These are phyloP conservation scores for Thelonectria olida DNA, from an alignment of 2,329 filamentous ascomycete species.

Conservation along the genomic window DNA sequence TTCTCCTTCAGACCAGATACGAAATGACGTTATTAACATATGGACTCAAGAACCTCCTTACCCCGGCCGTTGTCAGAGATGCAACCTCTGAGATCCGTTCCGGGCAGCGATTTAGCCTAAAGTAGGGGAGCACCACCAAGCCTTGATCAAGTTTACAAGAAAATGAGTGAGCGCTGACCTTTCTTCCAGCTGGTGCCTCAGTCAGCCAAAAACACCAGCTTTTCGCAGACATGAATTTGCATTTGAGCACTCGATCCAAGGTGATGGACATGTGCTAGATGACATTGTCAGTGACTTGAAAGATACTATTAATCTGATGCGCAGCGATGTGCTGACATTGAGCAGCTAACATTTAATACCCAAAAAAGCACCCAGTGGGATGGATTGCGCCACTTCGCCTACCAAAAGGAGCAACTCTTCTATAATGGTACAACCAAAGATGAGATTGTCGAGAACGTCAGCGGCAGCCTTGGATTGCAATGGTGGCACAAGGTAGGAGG, in stretches of 20 bases:
- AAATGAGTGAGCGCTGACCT: not conserved
- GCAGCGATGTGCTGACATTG: not conserved
- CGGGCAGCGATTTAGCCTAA: slow-evolving; percentile 12
- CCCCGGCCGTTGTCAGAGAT: not conserved
- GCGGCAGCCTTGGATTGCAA: slow-evolving; percentile 10
- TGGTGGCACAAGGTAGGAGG: slow-evolving; percentile 17
- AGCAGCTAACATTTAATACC: slow-evolving; percentile 16
- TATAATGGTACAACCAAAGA: slow-evolving; percentile 16
- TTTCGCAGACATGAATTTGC: slow-evolving; percentile 13
- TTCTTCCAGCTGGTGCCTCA: slow-evolving; percentile 11
- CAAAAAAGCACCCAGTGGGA: slow-evolving; percentile 20
- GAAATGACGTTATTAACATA: no score
- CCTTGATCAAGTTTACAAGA: not conserved
- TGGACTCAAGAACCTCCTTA: slow-evolving; percentile 13
- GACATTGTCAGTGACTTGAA: not conserved
- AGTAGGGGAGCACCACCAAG: slow-evolving; percentile 2
- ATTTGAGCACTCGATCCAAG: slow-evolving; percentile 4
- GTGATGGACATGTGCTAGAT: slow-evolving; percentile 8
- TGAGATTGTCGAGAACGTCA: not conserved
- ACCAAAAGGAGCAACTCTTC: slow-evolving; percentile 18
- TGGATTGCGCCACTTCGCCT: slow-evolving; percentile 17
- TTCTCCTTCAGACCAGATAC: not conserved
- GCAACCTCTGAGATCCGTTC: slow-evolving; percentile 5
- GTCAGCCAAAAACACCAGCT: slow-evolving; percentile 8
- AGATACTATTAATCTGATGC: not conserved